These are phyloP conservation scores for Leptodontidium sp. DNA, from an alignment of 2,329 filamentous ascomycete genomes.

Conservation along the genomic window DNA sequence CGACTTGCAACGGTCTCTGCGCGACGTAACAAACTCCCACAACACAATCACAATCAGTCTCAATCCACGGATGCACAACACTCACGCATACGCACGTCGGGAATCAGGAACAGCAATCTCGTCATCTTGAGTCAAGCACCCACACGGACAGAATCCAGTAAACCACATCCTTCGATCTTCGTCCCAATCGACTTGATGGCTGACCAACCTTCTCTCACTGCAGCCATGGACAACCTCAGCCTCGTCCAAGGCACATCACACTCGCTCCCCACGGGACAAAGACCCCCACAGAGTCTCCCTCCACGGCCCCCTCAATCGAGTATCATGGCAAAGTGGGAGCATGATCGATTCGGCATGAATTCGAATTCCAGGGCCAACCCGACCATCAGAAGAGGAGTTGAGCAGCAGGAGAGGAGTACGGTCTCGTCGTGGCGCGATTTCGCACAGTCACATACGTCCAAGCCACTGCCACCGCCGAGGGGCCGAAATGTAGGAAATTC, in stretches of 20 bases:
- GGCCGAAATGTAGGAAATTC: background rate
- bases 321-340: conserved; percentile 14
- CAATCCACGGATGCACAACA: too few species aligned
- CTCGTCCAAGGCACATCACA: background rate
- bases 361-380: background rate
- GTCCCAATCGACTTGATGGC: background rate
- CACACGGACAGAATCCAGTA: too few species aligned
- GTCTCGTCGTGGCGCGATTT: background rate
- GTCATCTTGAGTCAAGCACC: too few species aligned
- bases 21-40: too few species aligned
- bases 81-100: too few species aligned
- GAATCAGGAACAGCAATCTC: too few species aligned
- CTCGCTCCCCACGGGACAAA: background rate
- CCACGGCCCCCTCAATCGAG: background rate
- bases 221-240: background rate
- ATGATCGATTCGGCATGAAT: background rate
- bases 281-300: too few species aligned
- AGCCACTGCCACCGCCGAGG: background rate
- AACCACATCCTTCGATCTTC: too few species aligned
- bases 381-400: background rate
- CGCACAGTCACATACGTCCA: conserved; percentile 3
- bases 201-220: background rate
- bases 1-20: too few species aligned
- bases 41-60: too few species aligned
- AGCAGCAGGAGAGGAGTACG: background rate